These are phyloP conservation scores for Thermochaetoides dissita DNA, from an alignment of 2,329 filamentous ascomycete genomes.

Conservation along the genomic window DNA sequence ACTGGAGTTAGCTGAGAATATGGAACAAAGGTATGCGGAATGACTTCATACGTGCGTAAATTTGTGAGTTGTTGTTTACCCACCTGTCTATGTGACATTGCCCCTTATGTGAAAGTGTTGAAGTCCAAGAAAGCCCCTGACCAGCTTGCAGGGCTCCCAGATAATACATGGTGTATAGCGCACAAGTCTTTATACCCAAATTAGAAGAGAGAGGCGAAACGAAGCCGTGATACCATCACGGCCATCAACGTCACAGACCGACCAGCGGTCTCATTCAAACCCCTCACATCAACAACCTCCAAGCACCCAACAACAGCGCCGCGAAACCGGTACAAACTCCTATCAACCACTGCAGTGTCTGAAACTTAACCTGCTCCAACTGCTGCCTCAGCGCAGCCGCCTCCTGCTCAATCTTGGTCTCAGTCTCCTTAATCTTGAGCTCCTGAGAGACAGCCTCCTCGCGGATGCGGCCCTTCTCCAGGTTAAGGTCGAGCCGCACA, in stretches of 20 bases:
- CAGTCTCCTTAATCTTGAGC: conserved; percentile 96
- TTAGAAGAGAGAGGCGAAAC: not conserved
- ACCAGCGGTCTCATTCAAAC: not conserved
- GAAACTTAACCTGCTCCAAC: conserved; percentile 94
- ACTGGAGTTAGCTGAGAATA: no score
- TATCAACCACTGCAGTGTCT: conserved; percentile 96
- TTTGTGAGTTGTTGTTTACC: no score
- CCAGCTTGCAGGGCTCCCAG: no score
- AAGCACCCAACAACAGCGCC: conserved; percentile 53
- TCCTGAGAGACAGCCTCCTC: conserved; percentile 96
- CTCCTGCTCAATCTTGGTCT: conserved; percentile 97
- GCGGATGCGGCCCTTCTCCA: conserved; percentile 90
- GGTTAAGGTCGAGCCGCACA: conserved; percentile 80
- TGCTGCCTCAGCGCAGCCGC: conserved; percentile 80
- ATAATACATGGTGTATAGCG: no score
- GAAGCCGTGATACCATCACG: no score
- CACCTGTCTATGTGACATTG: no score
- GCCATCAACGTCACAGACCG: no score
- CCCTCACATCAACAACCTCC: conserved; percentile 51
- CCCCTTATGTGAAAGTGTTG: no score
- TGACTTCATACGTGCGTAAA: no score
- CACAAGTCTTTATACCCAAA: no score
- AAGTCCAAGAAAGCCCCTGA: no score
- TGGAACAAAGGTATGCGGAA: no score
- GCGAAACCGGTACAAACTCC: conserved; percentile 60